phyloP scores from a whole-genome alignment of 169 alveolate genomes.

The Cryptosporidium sp. region DNA sequence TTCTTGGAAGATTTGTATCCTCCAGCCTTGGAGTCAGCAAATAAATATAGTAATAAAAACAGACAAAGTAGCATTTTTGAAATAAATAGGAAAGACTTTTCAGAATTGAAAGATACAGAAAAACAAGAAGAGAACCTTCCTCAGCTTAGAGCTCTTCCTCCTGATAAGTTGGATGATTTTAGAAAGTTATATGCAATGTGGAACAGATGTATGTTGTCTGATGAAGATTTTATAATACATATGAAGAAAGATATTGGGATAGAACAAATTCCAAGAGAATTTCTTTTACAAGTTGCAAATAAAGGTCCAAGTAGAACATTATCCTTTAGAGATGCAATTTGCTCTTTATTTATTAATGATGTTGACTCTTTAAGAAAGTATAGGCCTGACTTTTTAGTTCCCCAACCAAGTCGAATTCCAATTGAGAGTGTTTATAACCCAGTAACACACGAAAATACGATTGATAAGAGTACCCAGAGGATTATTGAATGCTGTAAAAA shows the following conservation, averaged over 20 bases:
- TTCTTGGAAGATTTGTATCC: constrained; percentile 68
- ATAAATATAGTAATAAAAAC: constrained; percentile 26
- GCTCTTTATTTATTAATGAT: constrained; percentile 65
- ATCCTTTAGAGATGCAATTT: constrained; percentile 59
- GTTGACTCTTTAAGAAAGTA: constrained; percentile 64
- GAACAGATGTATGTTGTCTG: constrained; percentile 69
- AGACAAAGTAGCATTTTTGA: constrained; percentile 19
- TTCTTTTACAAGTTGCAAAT: constrained; percentile 38
- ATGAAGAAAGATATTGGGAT: constrained; percentile 66
- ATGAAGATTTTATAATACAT: constrained; percentile 51
- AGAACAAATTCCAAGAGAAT: constrained; percentile 49
- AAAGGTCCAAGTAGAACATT: constrained; percentile 72
- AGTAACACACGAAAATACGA: constrained; percentile 36
- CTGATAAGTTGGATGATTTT: constrained; percentile 53
- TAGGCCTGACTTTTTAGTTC: constrained; percentile 2
- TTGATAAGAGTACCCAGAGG: background rate
- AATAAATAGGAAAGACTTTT: background rate
- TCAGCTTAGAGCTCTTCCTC: constrained; percentile 42
- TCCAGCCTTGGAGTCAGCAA: constrained; percentile 66
- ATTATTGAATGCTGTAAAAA: constrained; percentile 17
- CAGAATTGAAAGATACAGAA: background rate
- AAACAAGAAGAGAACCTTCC: constrained; percentile 25
- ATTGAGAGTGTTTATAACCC: constrained; percentile 20
- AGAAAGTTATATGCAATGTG: constrained; percentile 74
- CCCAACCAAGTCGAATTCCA: constrained; percentile 31